Evolutionary conservation across 352 stramenopile species (phyloP).

Genomic region (Phytophthora ohioensis): DNA sequence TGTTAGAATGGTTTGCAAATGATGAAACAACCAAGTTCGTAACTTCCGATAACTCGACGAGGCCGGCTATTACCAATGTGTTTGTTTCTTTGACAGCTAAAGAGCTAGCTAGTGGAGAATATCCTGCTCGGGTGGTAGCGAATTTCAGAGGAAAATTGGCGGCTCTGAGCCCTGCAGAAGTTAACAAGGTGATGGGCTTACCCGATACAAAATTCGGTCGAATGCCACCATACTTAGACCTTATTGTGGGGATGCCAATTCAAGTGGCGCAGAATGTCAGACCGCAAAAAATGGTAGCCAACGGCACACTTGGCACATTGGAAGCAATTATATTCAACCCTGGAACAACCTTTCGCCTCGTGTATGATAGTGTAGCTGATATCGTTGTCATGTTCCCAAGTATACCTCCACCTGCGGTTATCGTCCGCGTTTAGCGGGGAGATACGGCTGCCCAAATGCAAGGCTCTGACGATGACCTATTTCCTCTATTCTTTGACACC

Average conservation of each 20-base stretch:
- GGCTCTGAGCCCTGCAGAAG: background rate
- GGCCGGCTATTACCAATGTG: conserved; percentile 1
- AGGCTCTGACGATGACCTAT: background rate
- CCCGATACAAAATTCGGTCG: background rate
- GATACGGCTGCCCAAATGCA: background rate
- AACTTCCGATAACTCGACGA: background rate
- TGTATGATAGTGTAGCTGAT: background rate
- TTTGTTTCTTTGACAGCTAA: background rate
- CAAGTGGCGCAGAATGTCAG: background rate
- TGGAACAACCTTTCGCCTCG: background rate
- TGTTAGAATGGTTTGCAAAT: background rate
- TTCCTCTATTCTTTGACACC: background rate
- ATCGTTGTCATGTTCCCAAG: background rate
- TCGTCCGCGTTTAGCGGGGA: background rate
- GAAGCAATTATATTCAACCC: background rate
- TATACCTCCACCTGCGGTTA: background rate
- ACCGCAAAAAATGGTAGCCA: background rate
- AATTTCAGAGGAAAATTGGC: conserved; percentile 1
- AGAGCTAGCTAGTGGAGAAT: background rate
- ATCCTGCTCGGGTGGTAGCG: background rate
- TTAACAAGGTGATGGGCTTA: background rate
- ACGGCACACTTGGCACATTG: background rate
- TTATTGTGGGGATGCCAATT: background rate
- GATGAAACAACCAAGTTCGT: background rate
- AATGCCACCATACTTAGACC: background rate